These are phyloP conservation scores for Teunomyces funiuensis DNA, from an alignment of 805 yeast genomes.

Conservation along the genomic window DNA sequence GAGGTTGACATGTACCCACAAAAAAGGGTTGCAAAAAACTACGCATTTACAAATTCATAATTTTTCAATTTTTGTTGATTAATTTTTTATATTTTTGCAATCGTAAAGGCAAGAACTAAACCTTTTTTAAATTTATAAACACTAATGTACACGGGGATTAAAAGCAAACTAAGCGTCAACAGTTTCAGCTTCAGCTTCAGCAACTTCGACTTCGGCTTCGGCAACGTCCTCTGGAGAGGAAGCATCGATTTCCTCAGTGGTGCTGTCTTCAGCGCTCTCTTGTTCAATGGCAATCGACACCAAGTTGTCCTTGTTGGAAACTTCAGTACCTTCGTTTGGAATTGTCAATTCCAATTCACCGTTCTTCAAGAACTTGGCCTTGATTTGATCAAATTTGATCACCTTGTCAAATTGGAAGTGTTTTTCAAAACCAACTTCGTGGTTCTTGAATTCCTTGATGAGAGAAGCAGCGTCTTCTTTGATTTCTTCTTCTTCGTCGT, in stretches of 20 bases:
- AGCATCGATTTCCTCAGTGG: constrained; percentile 12
- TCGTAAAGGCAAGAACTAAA: background rate
- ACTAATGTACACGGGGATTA: background rate
- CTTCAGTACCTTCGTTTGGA: constrained; percentile 31
- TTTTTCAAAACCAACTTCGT: constrained; percentile 43
- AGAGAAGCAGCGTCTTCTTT: constrained; percentile 39
- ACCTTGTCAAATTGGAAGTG: constrained; percentile 42
- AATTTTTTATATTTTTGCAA: no score
- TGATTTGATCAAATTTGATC: constrained; percentile 36
- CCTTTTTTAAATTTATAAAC: background rate
- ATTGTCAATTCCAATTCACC: constrained; percentile 44
- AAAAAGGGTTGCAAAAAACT: background rate
- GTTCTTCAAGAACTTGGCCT: constrained; percentile 36
- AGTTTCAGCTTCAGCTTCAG: constrained; percentile 5
- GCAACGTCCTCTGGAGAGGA: constrained; percentile 7
- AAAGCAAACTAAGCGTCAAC: constrained; percentile 5
- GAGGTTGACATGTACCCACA: background rate
- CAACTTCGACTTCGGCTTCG: constrained; percentile 13
- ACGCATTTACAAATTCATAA: background rate
- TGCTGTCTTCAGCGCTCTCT: constrained; percentile 10
- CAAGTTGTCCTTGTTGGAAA: constrained; percentile 20
- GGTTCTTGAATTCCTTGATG: constrained; percentile 38
- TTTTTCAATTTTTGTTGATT: background rate
- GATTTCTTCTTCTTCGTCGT: constrained; percentile 36
- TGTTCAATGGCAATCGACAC: constrained; percentile 27